Conservation (phyloP, 345 rosid species). For the Atalantia buxifolia region DNA sequence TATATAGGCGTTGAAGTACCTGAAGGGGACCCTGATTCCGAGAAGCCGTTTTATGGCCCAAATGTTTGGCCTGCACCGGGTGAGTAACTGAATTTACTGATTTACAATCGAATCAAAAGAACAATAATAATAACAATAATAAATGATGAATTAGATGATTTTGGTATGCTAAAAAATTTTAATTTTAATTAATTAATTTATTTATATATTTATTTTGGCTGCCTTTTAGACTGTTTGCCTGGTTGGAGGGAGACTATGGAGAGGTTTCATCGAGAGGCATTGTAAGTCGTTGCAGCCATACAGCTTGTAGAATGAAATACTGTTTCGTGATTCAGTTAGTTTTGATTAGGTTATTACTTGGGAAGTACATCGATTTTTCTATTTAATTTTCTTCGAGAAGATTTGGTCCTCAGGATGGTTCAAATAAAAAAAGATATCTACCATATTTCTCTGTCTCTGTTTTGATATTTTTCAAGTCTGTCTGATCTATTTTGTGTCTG, state of each 20-base stretch:
- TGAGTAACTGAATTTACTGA: slow-evolving; percentile 13
- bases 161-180: too few species aligned
- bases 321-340: background rate
- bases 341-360: too few species aligned
- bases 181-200: background rate
- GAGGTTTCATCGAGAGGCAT: slow-evolving; percentile 62
- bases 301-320: background rate
- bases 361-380: background rate
- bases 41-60: slow-evolving; percentile 75
- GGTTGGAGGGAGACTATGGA: slow-evolving; percentile 87
- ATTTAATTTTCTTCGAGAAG: background rate
- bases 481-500: slow-evolving; percentile 5
- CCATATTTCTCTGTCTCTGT: too few species aligned
- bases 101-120: background rate
- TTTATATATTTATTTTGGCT: background rate
- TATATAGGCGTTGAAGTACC: slow-evolving; percentile 78
- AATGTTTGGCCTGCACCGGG: slow-evolving; percentile 80
- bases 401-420: background rate
- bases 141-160: too few species aligned
- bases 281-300: slow-evolving; percentile 39
- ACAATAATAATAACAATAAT: too few species aligned
- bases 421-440: background rate
- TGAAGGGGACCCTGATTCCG: slow-evolving; percentile 55
- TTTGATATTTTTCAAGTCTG: background rate
- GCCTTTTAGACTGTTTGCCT: slow-evolving; percentile 52